Evolutionary conservation across 2,329 filamentous ascomycete genomes (phyloP).

Genomic region (Penicillium freii): DNA sequence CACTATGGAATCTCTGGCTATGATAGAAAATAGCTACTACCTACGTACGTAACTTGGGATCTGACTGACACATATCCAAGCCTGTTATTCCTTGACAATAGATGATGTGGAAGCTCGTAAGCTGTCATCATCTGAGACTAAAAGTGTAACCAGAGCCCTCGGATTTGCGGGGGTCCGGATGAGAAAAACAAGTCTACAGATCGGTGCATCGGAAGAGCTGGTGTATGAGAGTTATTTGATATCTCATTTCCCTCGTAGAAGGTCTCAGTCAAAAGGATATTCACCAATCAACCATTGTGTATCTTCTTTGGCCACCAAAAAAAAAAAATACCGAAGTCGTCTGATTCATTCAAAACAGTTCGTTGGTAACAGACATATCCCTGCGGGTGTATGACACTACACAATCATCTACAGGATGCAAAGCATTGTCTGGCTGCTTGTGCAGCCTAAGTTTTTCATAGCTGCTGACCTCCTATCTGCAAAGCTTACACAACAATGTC

Average conservation of each 20-base stretch:
- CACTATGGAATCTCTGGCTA: constrained; percentile 1
- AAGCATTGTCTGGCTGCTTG: constrained; percentile 13
- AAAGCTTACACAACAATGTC: constrained; percentile 8
- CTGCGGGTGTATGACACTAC: constrained; percentile 20
- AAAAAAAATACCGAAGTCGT: background rate
- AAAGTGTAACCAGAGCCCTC: background rate
- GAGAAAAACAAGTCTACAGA: background rate
- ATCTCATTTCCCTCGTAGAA: background rate
- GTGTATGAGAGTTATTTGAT: background rate
- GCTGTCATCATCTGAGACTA: background rate
- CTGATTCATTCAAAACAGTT: constrained; percentile 16
- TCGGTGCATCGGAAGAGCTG: background rate
- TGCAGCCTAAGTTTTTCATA: constrained; percentile 10
- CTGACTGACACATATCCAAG: background rate
- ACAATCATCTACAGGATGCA: constrained; percentile 20
- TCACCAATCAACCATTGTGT: background rate
- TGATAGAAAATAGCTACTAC: background rate
- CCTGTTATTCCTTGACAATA: background rate
- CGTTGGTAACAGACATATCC: constrained; percentile 9
- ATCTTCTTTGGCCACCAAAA: background rate
- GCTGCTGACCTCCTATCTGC: constrained; percentile 11
- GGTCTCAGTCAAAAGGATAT: background rate
- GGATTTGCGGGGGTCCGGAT: background rate
- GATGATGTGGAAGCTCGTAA: background rate
- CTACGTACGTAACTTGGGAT: background rate